These are phyloP conservation scores for Tulasnella sp. DNA, from an alignment of 768 basidiomycete species.

Conservation along the genomic window DNA sequence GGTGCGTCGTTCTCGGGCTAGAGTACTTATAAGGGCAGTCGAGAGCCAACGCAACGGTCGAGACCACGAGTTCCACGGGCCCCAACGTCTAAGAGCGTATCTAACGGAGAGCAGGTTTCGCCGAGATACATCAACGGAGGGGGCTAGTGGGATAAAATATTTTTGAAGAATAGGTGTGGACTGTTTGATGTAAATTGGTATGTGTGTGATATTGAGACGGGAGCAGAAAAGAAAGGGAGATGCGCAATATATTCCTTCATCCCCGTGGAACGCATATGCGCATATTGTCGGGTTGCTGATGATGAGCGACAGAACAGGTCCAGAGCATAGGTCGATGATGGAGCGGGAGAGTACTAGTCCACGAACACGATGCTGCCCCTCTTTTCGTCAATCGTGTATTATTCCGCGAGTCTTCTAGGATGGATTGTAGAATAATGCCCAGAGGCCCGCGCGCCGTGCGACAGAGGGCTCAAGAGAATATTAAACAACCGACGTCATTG, in stretches of 20 bases:
- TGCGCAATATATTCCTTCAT: neutral
- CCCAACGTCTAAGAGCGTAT: neutral
- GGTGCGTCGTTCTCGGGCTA: neutral
- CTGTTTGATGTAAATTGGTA: neutral
- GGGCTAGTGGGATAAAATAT: neutral
- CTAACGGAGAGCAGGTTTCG: too few relatives aligned
- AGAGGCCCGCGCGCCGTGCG: neutral
- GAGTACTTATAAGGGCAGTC: neutral
- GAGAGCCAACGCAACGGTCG: neutral
- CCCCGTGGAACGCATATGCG: neutral
- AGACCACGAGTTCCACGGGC: constrained; percentile 3
- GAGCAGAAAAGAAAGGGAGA: neutral
- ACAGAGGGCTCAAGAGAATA: neutral
- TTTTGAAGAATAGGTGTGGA: neutral
- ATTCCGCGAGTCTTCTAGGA: neutral
- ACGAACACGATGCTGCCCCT: neutral
- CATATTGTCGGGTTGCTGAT: neutral
- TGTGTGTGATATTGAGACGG: neutral
- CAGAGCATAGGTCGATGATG: neutral
- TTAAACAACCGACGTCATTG: neutral
- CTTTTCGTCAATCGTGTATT: neutral
- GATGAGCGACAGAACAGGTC: neutral
- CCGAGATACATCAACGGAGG: neutral
- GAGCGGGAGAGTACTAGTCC: neutral
- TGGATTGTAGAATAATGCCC: neutral